phyloP scores from a whole-genome alignment of 2,329 filamentous ascomycete species.

The Pseudogymnoascus sp. region DNA sequence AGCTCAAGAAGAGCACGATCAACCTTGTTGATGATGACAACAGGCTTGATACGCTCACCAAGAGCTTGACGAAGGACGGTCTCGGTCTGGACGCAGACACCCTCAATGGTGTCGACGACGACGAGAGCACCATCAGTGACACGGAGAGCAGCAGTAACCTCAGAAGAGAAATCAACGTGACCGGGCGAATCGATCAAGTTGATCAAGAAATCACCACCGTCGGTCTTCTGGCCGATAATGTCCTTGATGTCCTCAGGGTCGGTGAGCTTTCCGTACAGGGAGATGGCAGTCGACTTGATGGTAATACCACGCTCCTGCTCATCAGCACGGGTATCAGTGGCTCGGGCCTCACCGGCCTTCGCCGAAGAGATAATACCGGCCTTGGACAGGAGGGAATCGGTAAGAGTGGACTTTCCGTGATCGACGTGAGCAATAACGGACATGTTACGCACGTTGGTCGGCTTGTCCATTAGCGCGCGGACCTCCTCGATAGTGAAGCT shows the following conservation, averaged over 20 bases:
- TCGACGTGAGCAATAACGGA: conserved; percentile 99
- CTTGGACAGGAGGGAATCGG: conserved; percentile 98
- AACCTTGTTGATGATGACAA: conserved; percentile 99
- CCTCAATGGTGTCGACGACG: conserved; percentile 98
- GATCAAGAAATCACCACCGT: conserved; percentile 97
- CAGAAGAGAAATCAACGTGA: conserved; percentile 99
- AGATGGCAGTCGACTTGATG: conserved; percentile 99
- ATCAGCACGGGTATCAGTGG: conserved; percentile 93
- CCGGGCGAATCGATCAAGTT: conserved; percentile 99
- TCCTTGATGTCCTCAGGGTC: conserved; percentile 88
- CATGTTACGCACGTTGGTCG: conserved; percentile 82
- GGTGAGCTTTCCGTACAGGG: conserved; percentile 79
- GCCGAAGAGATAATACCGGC: conserved; percentile 98
- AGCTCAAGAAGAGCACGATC: conserved; percentile 98
- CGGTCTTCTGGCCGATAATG: conserved; percentile 76
- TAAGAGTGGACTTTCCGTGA: conserved; percentile 99
- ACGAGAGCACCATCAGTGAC: conserved; percentile 99
- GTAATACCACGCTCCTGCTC: conserved; percentile 99
- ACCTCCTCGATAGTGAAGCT: conserved; percentile 99
- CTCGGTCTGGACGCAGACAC: conserved; percentile 99
- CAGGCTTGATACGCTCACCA: conserved; percentile 99
- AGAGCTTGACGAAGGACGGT: conserved; percentile 98
- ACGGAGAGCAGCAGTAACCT: conserved; percentile 98
- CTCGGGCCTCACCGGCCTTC: conserved; percentile 92
- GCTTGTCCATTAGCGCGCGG: conserved; percentile 70